These are phyloP conservation scores for Colletotrichum plurivorum DNA, from an alignment of 2,329 filamentous ascomycete genomes.

Conservation along the genomic window DNA sequence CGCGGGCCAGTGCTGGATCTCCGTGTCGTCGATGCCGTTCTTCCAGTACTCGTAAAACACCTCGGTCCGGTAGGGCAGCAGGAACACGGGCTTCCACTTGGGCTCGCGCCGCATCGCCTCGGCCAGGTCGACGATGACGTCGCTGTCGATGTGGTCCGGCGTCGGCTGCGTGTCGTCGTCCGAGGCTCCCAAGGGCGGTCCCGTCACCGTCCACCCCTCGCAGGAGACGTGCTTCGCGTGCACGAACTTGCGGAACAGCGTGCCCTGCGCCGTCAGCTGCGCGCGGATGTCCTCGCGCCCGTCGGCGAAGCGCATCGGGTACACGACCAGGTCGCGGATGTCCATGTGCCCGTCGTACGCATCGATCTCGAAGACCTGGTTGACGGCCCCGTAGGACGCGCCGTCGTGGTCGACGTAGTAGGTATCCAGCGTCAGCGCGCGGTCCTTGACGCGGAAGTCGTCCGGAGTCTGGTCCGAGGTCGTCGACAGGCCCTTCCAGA, in stretches of 20 bases:
- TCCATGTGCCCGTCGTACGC: slow-evolving; percentile 55
- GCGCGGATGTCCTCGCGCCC: slow-evolving; percentile 52
- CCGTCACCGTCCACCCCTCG: slow-evolving; percentile 58
- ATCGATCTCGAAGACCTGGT: slow-evolving; percentile 50
- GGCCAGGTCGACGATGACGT: slow-evolving; percentile 58
- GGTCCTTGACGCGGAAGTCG: neutral
- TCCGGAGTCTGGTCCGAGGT: neutral
- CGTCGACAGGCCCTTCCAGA: neutral
- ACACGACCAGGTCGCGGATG: slow-evolving; percentile 55
- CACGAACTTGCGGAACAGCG: slow-evolving; percentile 51
- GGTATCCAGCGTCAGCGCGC: neutral
- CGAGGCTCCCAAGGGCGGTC: slow-evolving; percentile 53
- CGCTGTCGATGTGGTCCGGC: slow-evolving; percentile 58
- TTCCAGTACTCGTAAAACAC: neutral
- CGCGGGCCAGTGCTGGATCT: neutral
- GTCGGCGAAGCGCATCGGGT: slow-evolving; percentile 55
- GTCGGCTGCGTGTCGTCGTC: slow-evolving; percentile 50
- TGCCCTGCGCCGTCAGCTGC: slow-evolving; percentile 50
- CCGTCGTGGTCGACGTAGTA: neutral
- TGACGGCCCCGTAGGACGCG: neutral
- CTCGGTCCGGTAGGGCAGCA: neutral
- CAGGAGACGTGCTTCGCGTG: slow-evolving; percentile 55
- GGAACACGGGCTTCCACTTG: neutral
- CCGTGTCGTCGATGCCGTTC: neutral
- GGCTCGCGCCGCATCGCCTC: slow-evolving; percentile 56